Percentiles rank a stretch among this genome's conserved stretches.
Conservation (phyloP, 371 early-diverging fungal genomes). For the Mortierella sp. region DNA sequence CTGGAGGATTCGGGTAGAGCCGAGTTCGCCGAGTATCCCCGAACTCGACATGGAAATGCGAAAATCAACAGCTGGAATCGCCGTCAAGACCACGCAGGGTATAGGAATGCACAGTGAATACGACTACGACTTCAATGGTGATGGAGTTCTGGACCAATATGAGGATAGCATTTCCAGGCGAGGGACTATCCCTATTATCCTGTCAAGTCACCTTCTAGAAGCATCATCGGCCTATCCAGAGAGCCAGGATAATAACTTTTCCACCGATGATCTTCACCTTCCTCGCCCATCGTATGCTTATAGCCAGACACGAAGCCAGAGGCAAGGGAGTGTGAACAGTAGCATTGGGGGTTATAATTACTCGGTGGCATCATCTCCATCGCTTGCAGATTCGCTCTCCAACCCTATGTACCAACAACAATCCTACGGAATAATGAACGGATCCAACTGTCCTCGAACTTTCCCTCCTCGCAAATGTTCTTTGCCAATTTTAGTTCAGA, state of each 20-base stretch:
- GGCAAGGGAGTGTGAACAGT: conserved; percentile 52
- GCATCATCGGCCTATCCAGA: conserved; percentile 1
- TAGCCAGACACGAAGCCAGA: conserved; percentile 38
- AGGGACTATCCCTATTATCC: conserved; percentile 42
- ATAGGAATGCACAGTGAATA: background rate
- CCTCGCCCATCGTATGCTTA: conserved; percentile 44
- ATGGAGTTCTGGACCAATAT: background rate
- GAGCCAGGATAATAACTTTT: conserved; percentile 5
- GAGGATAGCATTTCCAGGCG: conserved; percentile 20
- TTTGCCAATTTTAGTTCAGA: conserved; percentile 17
- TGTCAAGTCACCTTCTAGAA: conserved; percentile 32
- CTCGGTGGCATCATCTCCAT: conserved; percentile 45
- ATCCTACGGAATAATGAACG: conserved; percentile 12
- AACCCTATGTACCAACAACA: conserved; percentile 55
- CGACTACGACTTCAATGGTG: background rate
- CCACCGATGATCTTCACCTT: conserved; percentile 22
- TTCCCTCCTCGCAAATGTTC: conserved; percentile 41
- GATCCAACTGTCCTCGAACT: background rate
- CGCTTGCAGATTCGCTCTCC: conserved; percentile 52
- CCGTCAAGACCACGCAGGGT: background rate
- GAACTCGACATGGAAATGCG: conserved; percentile 11
- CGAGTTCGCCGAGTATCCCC: conserved; percentile 34
- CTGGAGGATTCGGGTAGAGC: conserved; percentile 45
- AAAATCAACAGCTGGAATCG: background rate
- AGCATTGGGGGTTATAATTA: conserved; percentile 47